A percentile compares a stretch with the other conserved stretches of the same genome.
These are phyloP conservation scores for Picea abies DNA, from an alignment of 83 land plant genomes.

Conservation along the genomic window DNA sequence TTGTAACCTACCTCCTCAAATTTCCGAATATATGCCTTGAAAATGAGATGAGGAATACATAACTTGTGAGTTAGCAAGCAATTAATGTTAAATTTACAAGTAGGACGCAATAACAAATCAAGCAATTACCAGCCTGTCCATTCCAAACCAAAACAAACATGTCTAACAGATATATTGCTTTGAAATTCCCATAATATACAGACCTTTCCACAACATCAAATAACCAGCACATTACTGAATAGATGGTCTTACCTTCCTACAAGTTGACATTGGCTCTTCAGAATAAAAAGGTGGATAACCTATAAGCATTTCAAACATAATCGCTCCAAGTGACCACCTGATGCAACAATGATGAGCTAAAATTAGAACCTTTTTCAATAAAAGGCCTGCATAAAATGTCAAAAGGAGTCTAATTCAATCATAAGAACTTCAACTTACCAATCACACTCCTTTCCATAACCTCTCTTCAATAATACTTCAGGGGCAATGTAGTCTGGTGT, in stretches of 20 bases:
- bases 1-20: too few species aligned
- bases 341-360: conserved; percentile 6
- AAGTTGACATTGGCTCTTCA: conserved; percentile 90
- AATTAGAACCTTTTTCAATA: background rate
- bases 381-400: background rate
- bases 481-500: conserved; percentile 90
- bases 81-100: too few species aligned
- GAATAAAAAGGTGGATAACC: conserved; percentile 96
- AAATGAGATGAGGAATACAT: too few species aligned
- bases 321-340: conserved; percentile 98
- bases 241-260: conserved; percentile 64
- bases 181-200: background rate
- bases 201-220: conserved; percentile 7
- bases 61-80: too few species aligned
- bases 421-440: conserved; percentile 12
- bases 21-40: too few species aligned
- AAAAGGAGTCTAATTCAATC: background rate
- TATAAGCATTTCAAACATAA: conserved; percentile 96
- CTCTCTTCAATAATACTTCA: conserved; percentile 77
- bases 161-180: too few species aligned
- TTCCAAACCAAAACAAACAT: too few species aligned
- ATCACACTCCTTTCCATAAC: conserved; percentile 91
- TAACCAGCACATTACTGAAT: background rate
- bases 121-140: too few species aligned
- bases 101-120: too few species aligned